Base-by-base conservation (phyloP, 305 asterid genomes). In the Fraxinus angustifolia region DNA sequence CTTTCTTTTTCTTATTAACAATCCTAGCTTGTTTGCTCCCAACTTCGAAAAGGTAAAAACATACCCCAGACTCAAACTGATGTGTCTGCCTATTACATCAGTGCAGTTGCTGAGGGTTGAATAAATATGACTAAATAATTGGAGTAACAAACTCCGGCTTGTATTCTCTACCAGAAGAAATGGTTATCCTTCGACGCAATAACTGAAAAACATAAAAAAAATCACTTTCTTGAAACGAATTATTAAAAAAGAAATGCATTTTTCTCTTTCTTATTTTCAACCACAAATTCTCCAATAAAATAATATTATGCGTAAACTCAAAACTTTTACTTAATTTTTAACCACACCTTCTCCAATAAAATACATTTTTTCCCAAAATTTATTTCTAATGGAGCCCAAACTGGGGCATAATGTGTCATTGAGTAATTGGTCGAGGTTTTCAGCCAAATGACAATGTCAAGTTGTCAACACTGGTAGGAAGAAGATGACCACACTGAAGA, bases 21-120 rank as follows among this genome's bases (percentile, higher is more conserved):
- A 60, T 60, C 16, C 31, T 60, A 21, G 31, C 31, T 60, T 31
- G 10, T 60, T 8, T 21, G 31, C 71, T 60, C 33, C 71, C 33
- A 21, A 21, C 71, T 60, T 60, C 16, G 71, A 8, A 74, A 35
- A 40, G 60, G 16, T 50, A 11, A 74, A 74, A 40, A 40, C 65
- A 56, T 56, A 11, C n/a, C 16, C 7, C 14, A 62, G 36, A 75
- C 70, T 48, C 19, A 68, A 12, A 53, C 34, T 73, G 2, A 16
- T 4, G 21, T n/a, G 38, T 21, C 23, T 70, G 31, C 31, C 2
- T 8, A 77, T 72, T 79, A 23, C 45, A 31, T 36, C 53, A 79
- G 58, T 45, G 78, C 75, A 83, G 83, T 81, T 8, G 68, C 34
- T 71, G 77, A 11, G 6, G 23, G 26, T 8, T 30, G 60, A 78